A percentile compares a stretch with the other conserved stretches of the same genome.
phyloP scores from a whole-genome alignment of 176 grass and related monocot genomes.

The Lolium rigidum region DNA sequence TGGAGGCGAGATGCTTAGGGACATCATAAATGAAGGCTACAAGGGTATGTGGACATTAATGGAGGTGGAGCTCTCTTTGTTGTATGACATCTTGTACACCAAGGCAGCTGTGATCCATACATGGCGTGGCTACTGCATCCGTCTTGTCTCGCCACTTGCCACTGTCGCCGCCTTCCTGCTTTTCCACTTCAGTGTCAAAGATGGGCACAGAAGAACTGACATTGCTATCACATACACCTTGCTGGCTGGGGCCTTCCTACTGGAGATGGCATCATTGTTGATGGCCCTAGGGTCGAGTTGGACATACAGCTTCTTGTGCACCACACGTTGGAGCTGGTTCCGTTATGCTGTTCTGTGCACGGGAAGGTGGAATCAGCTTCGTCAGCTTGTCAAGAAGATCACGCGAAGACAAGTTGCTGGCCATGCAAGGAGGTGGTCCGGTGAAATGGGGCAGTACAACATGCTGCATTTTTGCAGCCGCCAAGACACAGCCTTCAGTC shows the following conservation, averaged over 20 bases:
- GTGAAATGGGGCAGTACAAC: slow-evolving; percentile 53
- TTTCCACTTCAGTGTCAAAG: neutral
- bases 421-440: slow-evolving; percentile 46
- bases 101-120: neutral
- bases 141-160: neutral
- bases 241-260: neutral
- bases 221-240: neutral
- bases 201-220: neutral
- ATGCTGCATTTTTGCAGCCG: slow-evolving; percentile 39
- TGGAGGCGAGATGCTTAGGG: neutral
- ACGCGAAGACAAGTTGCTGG: neutral
- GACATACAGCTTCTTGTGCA: neutral
- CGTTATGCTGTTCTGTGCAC: neutral
- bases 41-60: neutral
- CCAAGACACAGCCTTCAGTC: neutral
- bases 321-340: neutral
- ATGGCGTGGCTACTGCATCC: neutral
- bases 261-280: neutral
- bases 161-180: neutral
- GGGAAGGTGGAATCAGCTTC: neutral
- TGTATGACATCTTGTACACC: neutral
- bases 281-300: neutral
- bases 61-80: neutral
- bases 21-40: neutral
- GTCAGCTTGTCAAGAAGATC: neutral